These are phyloP conservation scores for Ambrosia hybrid DNA, from an alignment of 140 eudicot genomes.

Conservation along the genomic window DNA sequence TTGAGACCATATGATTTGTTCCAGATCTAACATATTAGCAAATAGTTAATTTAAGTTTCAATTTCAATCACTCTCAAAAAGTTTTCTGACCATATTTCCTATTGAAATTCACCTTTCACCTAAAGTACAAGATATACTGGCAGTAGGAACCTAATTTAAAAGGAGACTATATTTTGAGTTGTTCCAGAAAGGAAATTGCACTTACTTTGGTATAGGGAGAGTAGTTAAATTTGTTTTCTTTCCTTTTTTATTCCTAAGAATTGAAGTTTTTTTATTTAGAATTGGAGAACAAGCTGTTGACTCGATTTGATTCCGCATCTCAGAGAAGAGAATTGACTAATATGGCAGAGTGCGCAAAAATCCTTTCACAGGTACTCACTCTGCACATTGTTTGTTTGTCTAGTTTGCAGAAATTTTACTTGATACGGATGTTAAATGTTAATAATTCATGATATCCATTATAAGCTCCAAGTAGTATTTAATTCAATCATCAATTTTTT, in stretches of 20 bases:
- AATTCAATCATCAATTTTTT: background rate
- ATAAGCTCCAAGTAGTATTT: background rate
- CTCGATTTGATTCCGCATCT: conserved; percentile 77
- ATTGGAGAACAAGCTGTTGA: conserved; percentile 74
- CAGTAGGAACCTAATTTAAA: too few species aligned
- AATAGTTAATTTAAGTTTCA: conserved; percentile 1
- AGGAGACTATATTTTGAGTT: too few species aligned
- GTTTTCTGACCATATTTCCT: background rate
- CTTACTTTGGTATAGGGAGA: background rate
- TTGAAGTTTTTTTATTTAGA: conserved; percentile 36
- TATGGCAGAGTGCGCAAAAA: conserved; percentile 88
- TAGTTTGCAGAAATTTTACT: background rate
- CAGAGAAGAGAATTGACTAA: conserved; percentile 73
- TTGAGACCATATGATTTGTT: conserved; percentile 11
- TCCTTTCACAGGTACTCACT: conserved; percentile 68
- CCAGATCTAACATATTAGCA: background rate
- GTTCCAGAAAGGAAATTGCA: too few species aligned
- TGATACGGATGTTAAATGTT: background rate
- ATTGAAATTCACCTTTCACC: background rate
- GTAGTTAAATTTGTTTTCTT: background rate
- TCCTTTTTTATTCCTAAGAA: conserved; percentile 2
- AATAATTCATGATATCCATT: conserved; percentile 11
- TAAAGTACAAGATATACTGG: too few species aligned
- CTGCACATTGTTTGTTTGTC: conserved; percentile 10
- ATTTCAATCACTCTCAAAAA: background rate